Evolutionary conservation across 306 rosid species (phyloP), one percentile per base, ranked within the genome.

Genomic region (Abrus precatorius): DNA sequence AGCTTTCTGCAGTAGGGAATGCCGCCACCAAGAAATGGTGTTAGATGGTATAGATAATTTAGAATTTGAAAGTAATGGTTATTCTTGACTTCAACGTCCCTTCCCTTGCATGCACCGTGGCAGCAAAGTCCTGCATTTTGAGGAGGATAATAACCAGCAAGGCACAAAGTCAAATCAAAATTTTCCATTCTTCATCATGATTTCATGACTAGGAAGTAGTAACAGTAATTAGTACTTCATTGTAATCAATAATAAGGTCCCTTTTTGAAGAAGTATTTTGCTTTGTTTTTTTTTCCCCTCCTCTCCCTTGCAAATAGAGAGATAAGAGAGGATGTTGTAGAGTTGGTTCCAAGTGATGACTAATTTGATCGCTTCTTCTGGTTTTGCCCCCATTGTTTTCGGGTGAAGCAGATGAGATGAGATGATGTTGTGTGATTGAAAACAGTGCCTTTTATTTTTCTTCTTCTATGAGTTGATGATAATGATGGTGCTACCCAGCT

Each of bases 1-100:
- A 84, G 97, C 97, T 7, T 95, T 93, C 63, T 96, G 99, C 85
- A 96, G 97, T 81, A 70, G 34, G 0, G 93, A 92, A 80, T 96
- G 99, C 85, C 92, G 99, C 67, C 55, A 84, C 82, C 75, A 74
- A 83, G 98, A 92, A 85, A 95, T 95, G 93, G 72, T 87, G 48
- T 82, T 91, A 61, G 96, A 93, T 69, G 93, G 80, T 36, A 53
- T 41, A 74, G 89, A 92, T 29, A 80, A 47, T 78, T 74, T 74
- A 64, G 88, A 84, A 43, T 75, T 61, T 71, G 88, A 84, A 66
- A 47, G 30, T 77, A 89, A 79, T 63, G 74, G 71, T n/a, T 53
- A 41, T 63, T 75, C 52, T 69, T 87, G 75, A 78, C 69, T 71
- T 60, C 57, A 50, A 41, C 45, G 2, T 7, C 20, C 62, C 47